phyloP scores from a whole-genome alignment of 2,329 filamentous ascomycete genomes.

The Aspergillus chevalieri region DNA sequence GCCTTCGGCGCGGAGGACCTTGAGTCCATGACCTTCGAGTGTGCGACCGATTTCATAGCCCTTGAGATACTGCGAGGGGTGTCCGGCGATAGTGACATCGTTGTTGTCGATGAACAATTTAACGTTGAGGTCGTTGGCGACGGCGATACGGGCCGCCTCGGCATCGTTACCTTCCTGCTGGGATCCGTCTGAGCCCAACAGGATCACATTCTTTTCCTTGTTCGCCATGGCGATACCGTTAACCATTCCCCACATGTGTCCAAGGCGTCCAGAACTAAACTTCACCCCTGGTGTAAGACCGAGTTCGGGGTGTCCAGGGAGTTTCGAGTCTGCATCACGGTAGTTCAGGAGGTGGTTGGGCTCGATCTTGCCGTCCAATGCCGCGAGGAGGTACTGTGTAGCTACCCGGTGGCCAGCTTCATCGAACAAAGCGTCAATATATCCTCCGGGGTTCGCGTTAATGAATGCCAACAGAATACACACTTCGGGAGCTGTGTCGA shows the following conservation, averaged over 20 bases:
- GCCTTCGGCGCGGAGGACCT: slow-evolving; percentile 30
- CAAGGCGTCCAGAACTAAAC: slow-evolving; percentile 37
- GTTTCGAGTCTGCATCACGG: slow-evolving; percentile 35
- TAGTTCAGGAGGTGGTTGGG: slow-evolving; percentile 38
- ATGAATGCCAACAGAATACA: slow-evolving; percentile 35
- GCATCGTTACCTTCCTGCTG: slow-evolving; percentile 39
- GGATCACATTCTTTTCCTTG: slow-evolving; percentile 29
- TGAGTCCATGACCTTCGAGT: slow-evolving; percentile 32
- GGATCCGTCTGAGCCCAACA: slow-evolving; percentile 37
- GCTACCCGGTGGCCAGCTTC: slow-evolving; percentile 38
- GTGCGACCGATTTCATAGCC: slow-evolving; percentile 29
- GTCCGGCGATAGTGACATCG: slow-evolving; percentile 37
- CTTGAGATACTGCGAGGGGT: slow-evolving; percentile 35
- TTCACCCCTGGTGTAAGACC: slow-evolving; percentile 35
- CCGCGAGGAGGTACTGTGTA: slow-evolving; percentile 35
- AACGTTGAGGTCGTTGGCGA: slow-evolving; percentile 31
- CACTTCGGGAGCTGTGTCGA: slow-evolving; percentile 36
- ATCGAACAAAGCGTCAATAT: slow-evolving; percentile 31
- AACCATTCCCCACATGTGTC: slow-evolving; percentile 36
- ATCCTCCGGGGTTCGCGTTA: slow-evolving; percentile 26
- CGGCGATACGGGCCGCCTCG: slow-evolving; percentile 35
- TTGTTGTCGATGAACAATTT: slow-evolving; percentile 38
- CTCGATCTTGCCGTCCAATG: slow-evolving; percentile 30
- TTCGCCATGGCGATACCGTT: slow-evolving; percentile 36
- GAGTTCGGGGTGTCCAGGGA: slow-evolving; percentile 36